A percentile compares a stretch with the other conserved stretches of the same genome.
Conservation (phyloP, 2,329 filamentous ascomycete genomes). For the Ceratocystis eucalypticola region DNA sequence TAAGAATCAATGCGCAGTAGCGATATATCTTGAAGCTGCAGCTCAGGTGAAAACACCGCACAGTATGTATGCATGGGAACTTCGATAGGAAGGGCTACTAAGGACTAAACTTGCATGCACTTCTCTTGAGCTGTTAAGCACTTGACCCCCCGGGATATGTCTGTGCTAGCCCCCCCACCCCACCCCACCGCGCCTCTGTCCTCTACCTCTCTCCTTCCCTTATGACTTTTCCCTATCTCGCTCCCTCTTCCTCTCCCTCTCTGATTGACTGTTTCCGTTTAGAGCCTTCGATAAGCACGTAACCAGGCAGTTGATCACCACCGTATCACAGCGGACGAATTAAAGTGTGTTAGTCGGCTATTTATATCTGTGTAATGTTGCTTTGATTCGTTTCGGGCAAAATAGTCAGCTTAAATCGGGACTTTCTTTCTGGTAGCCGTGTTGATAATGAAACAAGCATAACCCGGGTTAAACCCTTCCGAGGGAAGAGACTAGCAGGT, state of each 20-base stretch:
- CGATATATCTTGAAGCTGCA: neutral
- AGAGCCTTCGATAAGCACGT: no score
- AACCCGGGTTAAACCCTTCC: neutral
- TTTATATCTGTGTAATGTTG: neutral
- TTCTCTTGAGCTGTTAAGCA: neutral
- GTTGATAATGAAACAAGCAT: neutral
- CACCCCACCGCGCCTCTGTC: no score
- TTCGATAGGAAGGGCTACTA: neutral
- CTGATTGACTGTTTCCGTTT: no score
- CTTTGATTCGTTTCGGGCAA: neutral
- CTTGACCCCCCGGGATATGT: no score
- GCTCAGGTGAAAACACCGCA: neutral
- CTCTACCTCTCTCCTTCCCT: no score
- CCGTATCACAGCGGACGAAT: neutral
- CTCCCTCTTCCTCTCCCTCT: no score
- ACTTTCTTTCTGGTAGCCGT: neutral
- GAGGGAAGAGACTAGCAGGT: neutral
- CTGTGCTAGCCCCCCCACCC: no score
- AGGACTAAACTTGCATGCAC: neutral
- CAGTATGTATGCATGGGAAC: neutral
- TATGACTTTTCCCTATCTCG: no score
- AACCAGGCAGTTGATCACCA: neutral
- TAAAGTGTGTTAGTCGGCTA: constrained; percentile 5
- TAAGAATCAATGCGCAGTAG: neutral
- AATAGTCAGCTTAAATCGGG: neutral